Conservation (phyloP, 208 protist genomes). For the Acanthamoeba lenticulata region DNA sequence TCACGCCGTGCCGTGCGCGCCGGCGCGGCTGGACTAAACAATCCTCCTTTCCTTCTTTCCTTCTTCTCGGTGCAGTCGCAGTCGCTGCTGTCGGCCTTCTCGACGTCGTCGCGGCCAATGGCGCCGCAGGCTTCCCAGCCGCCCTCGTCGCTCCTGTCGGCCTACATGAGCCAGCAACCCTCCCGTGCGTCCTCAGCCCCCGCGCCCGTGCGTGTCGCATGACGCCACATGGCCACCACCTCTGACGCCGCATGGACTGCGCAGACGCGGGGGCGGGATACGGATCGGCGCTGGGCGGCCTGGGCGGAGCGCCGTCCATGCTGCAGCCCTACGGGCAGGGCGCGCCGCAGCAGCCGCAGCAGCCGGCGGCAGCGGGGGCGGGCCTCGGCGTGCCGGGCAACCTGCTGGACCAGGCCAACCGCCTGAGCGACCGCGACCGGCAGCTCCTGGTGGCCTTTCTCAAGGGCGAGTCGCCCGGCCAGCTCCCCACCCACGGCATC, state of each 20-base stretch:
- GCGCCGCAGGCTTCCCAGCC: background rate
- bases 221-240: too few relatives aligned
- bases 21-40: too few relatives aligned
- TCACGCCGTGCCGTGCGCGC: too few relatives aligned
- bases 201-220: too few relatives aligned
- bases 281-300: background rate
- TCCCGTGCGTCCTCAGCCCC: too few relatives aligned
- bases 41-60: too few relatives aligned
- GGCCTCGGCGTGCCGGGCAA: constrained; percentile 31
- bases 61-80: background rate
- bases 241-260: too few relatives aligned
- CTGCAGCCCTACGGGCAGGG: background rate
- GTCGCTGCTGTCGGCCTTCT: background rate
- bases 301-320: background rate
- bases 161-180: background rate
- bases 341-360: background rate
- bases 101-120: background rate
- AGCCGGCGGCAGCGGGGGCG: too few relatives aligned
- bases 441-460: constrained; percentile 14
- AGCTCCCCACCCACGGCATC: background rate
- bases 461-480: background rate
- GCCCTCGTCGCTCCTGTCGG: background rate
- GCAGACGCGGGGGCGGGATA: background rate
- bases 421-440: background rate
- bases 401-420: constrained; percentile 45